phyloP scores from a whole-genome alignment of 352 stramenopile genomes.

The Salisapilia sapeloensis region DNA sequence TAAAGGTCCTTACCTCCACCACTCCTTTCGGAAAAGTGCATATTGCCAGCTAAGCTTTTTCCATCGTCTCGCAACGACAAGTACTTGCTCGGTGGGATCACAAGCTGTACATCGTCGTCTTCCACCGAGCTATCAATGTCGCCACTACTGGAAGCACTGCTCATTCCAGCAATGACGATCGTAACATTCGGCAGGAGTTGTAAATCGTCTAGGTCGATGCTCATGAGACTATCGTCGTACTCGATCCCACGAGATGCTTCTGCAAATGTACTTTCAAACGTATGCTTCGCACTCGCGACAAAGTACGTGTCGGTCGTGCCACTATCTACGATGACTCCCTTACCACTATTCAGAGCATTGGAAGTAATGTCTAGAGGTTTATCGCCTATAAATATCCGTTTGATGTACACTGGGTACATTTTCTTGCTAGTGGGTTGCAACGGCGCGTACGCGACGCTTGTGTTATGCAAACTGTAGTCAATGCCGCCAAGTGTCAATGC shows the following conservation, averaged over 20 bases:
- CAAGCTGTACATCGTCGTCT: constrained; percentile 36
- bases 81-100: constrained; percentile 49
- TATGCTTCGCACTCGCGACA: constrained; percentile 15
- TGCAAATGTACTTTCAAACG: constrained; percentile 35
- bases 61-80: constrained; percentile 27
- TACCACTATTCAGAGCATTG: constrained; percentile 33
- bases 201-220: constrained; percentile 19
- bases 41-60: constrained; percentile 42
- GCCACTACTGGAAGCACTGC: too few species aligned
- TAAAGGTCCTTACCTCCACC: constrained; percentile 49
- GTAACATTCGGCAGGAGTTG: constrained; percentile 34
- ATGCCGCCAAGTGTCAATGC: constrained; percentile 64
- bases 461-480: constrained; percentile 55
- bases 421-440: constrained; percentile 21
- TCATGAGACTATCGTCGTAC: constrained; percentile 45
- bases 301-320: constrained; percentile 80
- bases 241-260: constrained; percentile 16
- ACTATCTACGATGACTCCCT: constrained; percentile 73
- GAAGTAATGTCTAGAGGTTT: constrained; percentile 22
- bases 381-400: constrained; percentile 46
- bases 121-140: too few species aligned
- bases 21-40: constrained; percentile 67
- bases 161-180: constrained; percentile 37
- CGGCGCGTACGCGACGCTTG: constrained; percentile 43
- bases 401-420: constrained; percentile 74